phyloP scores from a whole-genome alignment of 768 basidiomycete species.

The Obba rivulosa region DNA sequence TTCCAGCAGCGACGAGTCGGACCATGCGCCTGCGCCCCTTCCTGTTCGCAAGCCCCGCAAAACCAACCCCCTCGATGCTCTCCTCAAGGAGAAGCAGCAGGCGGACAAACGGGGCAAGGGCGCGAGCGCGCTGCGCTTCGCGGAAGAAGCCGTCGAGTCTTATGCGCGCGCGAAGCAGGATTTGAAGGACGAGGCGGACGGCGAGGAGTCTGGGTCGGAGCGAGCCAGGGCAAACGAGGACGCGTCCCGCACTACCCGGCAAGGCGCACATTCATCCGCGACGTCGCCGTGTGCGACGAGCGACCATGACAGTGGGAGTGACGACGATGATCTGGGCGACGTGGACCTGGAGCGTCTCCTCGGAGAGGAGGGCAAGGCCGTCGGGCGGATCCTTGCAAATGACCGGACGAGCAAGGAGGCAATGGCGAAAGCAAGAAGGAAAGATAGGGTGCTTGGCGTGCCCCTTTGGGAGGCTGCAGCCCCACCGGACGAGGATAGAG shows the following conservation, averaged over 20 bases:
- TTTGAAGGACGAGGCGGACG: conserved; percentile 17
- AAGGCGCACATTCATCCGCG: neutral
- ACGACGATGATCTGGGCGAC: conserved; percentile 13
- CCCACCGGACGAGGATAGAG: conserved; percentile 12
- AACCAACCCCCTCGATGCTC: conserved; percentile 49
- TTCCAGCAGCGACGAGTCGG: neutral
- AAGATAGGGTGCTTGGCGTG: conserved; percentile 17
- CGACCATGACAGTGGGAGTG: conserved; percentile 3
- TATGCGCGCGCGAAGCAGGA: conserved; percentile 15
- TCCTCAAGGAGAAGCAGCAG: conserved; percentile 20
- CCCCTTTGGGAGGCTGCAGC: conserved; percentile 28
- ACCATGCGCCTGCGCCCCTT: neutral
- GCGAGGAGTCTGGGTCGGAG: conserved; percentile 21
- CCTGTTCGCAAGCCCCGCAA: conserved; percentile 8
- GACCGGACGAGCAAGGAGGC: conserved; percentile 16
- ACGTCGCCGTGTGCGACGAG: neutral
- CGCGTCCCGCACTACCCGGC: neutral
- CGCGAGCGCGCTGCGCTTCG: conserved; percentile 13
- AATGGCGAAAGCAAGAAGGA: conserved; percentile 7
- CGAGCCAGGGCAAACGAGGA: conserved; percentile 8
- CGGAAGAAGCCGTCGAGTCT: conserved; percentile 11
- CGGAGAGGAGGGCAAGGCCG: conserved; percentile 23
- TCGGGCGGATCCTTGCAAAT: conserved; percentile 23
- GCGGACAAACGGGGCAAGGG: conserved; percentile 19
- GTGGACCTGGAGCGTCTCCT: conserved; percentile 23